A percentile compares a stretch with the other conserved stretches of the same genome.
Evolutionary conservation across 768 basidiomycete species (phyloP).

Genomic region (Clavulina sp.): DNA sequence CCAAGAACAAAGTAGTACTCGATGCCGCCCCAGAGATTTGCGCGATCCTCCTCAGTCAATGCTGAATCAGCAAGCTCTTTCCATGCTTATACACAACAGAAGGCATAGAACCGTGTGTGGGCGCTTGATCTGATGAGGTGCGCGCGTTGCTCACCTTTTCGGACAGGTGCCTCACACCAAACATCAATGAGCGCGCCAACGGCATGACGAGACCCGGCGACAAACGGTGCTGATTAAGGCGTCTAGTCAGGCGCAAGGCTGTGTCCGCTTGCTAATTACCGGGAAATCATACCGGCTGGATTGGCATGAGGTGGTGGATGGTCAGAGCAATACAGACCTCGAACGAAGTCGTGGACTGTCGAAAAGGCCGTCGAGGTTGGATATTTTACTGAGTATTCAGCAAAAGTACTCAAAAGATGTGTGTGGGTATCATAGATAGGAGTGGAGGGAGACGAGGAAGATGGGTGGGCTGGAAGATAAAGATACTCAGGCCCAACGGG

Average conservation of each 20-base stretch:
- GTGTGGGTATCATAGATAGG: conserved; percentile 70
- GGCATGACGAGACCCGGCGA: conserved; percentile 18
- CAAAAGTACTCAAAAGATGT: conserved; percentile 60
- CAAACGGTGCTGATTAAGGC: no score
- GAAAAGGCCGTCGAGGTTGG: conserved; percentile 30
- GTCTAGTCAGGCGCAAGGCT: not conserved
- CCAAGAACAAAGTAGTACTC: conserved; percentile 68
- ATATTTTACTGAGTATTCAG: conserved; percentile 43
- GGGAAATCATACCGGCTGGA: no score
- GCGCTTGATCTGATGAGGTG: not conserved
- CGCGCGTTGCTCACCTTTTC: conserved; percentile 12
- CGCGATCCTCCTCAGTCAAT: conserved; percentile 29
- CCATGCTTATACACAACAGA: conserved; percentile 31
- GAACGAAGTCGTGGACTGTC: conserved; percentile 52
- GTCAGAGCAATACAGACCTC: conserved; percentile 30
- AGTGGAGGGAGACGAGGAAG: not conserved
- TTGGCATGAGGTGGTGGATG: not conserved
- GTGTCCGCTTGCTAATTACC: no score
- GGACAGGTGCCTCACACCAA: conserved; percentile 72
- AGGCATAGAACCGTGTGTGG: no score
- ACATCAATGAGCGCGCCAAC: conserved; percentile 65
- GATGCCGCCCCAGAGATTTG: conserved; percentile 42
- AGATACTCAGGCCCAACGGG: not conserved
- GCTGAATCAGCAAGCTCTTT: conserved; percentile 59
- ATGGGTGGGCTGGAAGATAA: conserved; percentile 2